Evolutionary conservation across 371 early-diverging fungal species (phyloP).

Genomic region (Syncephalis fuscata): DNA sequence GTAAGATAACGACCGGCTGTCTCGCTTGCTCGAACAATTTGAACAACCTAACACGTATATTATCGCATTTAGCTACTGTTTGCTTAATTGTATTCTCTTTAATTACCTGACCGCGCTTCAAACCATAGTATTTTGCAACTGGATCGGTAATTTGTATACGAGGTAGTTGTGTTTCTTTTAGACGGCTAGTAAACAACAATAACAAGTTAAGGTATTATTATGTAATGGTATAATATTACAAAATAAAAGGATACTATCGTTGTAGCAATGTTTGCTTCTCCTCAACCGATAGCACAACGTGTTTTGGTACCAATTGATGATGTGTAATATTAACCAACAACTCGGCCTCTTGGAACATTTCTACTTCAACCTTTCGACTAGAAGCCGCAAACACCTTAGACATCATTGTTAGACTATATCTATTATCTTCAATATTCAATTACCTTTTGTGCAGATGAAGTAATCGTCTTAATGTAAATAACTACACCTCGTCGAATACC

Average conservation of each 20-base stretch:
- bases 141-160: conserved; percentile 88
- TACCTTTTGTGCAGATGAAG: conserved; percentile 65
- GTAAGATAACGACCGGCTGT: conserved; percentile 95
- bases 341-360: conserved; percentile 91
- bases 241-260: conserved; percentile 55
- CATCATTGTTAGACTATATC: neutral
- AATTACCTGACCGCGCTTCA: conserved; percentile 78
- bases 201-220: neutral
- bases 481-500: conserved; percentile 67
- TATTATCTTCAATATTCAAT: conserved; percentile 1
- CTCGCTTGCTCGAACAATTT: conserved; percentile 91
- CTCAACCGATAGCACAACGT: conserved; percentile 75
- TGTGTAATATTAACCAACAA: conserved; percentile 96
- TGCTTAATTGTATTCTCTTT: neutral
- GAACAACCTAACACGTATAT: conserved; percentile 45
- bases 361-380: conserved; percentile 67
- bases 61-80: neutral
- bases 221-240: neutral
- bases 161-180: conserved; percentile 93
- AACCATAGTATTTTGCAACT: conserved; percentile 94
- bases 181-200: conserved; percentile 30
- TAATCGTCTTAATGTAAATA: conserved; percentile 25
- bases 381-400: conserved; percentile 37
- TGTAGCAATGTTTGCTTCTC: conserved; percentile 86
- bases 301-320: conserved; percentile 93